Evolutionary conservation across 2,329 filamentous ascomycete species (phyloP).

Genomic region (Botrytis pseudocinerea): DNA sequence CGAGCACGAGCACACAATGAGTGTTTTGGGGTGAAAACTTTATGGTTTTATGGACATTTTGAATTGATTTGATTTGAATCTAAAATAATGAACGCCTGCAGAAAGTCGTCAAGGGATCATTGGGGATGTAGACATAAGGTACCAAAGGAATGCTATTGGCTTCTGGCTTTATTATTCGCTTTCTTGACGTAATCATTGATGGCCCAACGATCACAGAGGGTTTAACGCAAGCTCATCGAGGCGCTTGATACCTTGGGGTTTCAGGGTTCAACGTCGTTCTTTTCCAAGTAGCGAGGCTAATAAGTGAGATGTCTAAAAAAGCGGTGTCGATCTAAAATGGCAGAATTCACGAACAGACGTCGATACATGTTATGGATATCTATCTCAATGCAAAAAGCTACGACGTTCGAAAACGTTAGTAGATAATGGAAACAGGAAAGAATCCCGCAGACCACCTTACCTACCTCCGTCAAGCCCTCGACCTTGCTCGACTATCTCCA

Average conservation of each 20-base stretch:
- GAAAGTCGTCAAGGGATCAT: neutral
- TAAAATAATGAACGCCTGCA: neutral
- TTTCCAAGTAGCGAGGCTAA: neutral
- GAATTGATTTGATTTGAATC: neutral
- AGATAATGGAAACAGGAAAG: constrained; percentile 1
- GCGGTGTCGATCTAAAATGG: constrained; percentile 10
- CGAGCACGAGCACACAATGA: constrained; percentile 15
- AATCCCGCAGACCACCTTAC: constrained; percentile 28
- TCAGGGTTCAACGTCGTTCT: neutral
- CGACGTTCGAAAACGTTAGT: neutral
- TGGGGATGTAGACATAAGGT: neutral
- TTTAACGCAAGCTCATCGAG: neutral
- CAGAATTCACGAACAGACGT: constrained; percentile 7
- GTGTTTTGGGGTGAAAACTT: constrained; percentile 4
- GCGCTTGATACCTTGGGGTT: neutral
- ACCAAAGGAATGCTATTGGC: constrained; percentile 10
- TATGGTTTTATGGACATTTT: constrained; percentile 1
- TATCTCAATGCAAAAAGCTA: neutral
- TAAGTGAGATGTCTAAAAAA: neutral
- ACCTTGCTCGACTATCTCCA: constrained; percentile 75
- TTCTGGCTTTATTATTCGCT: constrained; percentile 7
- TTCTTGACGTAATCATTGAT: constrained; percentile 10
- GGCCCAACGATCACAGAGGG: neutral
- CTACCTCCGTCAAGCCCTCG: constrained; percentile 71
- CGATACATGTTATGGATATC: neutral